Percentiles rank a stretch among this genome's conserved stretches.
Evolutionary conservation across 345 rosid genomes (phyloP).

Genomic region (Ailanthus altissimus): DNA sequence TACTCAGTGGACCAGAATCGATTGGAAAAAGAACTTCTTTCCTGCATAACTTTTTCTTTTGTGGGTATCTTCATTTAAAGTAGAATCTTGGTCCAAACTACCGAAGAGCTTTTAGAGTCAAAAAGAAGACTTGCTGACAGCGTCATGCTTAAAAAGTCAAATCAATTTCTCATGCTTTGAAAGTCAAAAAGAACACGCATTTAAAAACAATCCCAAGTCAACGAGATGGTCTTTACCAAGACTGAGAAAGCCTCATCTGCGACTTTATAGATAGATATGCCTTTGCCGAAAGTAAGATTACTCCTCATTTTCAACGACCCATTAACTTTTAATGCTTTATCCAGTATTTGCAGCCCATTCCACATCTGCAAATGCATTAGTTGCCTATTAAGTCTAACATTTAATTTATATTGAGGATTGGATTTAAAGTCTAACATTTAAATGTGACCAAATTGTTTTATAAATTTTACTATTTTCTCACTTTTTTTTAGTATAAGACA

Average conservation of each 20-base stretch:
- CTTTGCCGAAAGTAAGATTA: constrained; percentile 21
- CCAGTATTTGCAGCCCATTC: not conserved
- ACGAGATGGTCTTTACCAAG: not conserved
- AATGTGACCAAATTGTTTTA: no score
- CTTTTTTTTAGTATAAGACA: no score
- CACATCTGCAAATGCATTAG: not conserved
- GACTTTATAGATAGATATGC: not conserved
- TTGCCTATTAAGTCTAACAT: constrained; percentile 1
- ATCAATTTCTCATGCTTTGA: not conserved
- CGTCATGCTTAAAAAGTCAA: constrained; percentile 16
- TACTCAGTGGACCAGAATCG: constrained; percentile 10
- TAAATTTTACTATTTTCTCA: no score
- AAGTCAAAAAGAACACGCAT: no score
- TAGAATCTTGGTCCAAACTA: constrained; percentile 1
- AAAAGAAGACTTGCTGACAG: constrained; percentile 10
- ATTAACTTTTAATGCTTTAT: not conserved
- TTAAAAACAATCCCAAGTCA: not conserved
- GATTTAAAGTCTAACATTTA: no score
- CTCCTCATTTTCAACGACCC: not conserved
- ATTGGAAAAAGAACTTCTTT: not conserved
- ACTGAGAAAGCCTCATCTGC: constrained; percentile 6
- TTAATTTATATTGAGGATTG: no score
- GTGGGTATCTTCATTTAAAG: constrained; percentile 17
- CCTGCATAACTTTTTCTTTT: not conserved
- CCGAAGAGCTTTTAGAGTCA: constrained; percentile 7